Conservation (phyloP, 805 yeast genomes). For the Vanderwaltozyma tropicalis region DNA sequence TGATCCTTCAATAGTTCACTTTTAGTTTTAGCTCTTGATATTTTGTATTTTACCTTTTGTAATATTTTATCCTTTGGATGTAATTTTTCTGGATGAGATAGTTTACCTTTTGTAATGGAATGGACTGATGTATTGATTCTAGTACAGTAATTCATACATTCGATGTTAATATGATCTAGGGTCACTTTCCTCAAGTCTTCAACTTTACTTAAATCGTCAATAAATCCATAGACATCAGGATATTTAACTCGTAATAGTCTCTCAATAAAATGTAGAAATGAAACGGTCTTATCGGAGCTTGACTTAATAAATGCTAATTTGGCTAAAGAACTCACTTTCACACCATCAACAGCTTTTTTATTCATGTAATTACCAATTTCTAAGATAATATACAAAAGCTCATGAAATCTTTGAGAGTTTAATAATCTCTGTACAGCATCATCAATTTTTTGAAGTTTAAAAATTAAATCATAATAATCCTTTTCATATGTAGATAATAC, state of each 20-base stretch:
- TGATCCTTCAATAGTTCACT: constrained; percentile 42
- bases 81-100: constrained; percentile 50
- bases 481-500: constrained; percentile 48
- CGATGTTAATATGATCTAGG: constrained; percentile 50
- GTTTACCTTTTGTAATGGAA: constrained; percentile 50
- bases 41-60: constrained; percentile 40
- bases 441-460: constrained; percentile 48
- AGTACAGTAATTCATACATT: constrained; percentile 45
- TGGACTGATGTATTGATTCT: constrained; percentile 41
- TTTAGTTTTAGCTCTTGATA: constrained; percentile 46
- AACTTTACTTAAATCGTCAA: constrained; percentile 47
- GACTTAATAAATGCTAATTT: constrained; percentile 58
- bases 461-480: constrained; percentile 53
- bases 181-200: constrained; percentile 48
- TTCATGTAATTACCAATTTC: constrained; percentile 76
- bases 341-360: constrained; percentile 63
- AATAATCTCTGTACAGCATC: constrained; percentile 45
- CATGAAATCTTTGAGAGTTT: constrained; percentile 43
- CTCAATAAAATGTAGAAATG: constrained; percentile 68
- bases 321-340: constrained; percentile 57
- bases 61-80: constrained; percentile 60
- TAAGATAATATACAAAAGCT: constrained; percentile 53
- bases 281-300: constrained; percentile 55
- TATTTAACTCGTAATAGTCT: constrained; percentile 53
- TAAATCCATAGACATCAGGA: constrained; percentile 51